phyloP scores from a whole-genome alignment of 2,329 filamentous ascomycete species.

The Ophiostoma populinum region DNA sequence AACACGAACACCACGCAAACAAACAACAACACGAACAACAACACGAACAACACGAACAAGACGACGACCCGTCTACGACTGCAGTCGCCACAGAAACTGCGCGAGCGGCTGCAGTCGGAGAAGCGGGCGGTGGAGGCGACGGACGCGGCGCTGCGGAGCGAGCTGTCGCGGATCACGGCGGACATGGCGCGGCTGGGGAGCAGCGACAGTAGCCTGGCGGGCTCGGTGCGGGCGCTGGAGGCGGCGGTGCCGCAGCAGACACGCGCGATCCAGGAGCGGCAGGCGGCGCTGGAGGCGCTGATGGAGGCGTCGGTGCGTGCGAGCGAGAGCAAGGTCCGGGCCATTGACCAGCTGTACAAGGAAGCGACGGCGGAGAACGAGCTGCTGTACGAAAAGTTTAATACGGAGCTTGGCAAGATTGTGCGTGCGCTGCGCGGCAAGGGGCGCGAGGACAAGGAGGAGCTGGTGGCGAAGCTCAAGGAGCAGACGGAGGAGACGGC shows the following conservation, averaged over 20 bases:
- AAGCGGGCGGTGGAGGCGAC: slow-evolving; percentile 56
- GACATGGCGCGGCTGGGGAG: slow-evolving; percentile 49
- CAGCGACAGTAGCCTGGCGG: slow-evolving; percentile 21
- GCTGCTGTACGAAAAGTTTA: slow-evolving; percentile 79
- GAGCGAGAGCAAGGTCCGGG: slow-evolving; percentile 60
- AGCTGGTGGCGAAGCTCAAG: slow-evolving; percentile 52
- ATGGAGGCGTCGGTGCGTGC: slow-evolving; percentile 55
- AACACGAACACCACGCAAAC: too few species aligned
- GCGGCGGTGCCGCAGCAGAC: slow-evolving; percentile 43
- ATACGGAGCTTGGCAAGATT: slow-evolving; percentile 74
- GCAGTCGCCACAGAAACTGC: slow-evolving; percentile 56
- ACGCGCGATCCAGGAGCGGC: slow-evolving; percentile 40
- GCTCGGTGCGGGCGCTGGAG: slow-evolving; percentile 50
- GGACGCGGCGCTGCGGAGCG: slow-evolving; percentile 52
- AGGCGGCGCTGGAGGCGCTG: slow-evolving; percentile 49
- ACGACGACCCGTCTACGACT: slow-evolving; percentile 52
- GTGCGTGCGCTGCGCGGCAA: slow-evolving; percentile 56
- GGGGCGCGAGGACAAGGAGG: slow-evolving; percentile 61
- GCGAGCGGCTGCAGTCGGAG: slow-evolving; percentile 72
- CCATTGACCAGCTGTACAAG: slow-evolving; percentile 76
- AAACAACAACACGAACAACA: too few species aligned
- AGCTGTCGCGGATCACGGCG: slow-evolving; percentile 63
- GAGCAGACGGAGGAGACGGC: slow-evolving; percentile 63
- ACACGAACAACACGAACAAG: too few species aligned
- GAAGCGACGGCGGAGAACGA: slow-evolving; percentile 85